These are phyloP conservation scores for Russula foetens DNA, from an alignment of 768 basidiomycete genomes.

Conservation along the genomic window DNA sequence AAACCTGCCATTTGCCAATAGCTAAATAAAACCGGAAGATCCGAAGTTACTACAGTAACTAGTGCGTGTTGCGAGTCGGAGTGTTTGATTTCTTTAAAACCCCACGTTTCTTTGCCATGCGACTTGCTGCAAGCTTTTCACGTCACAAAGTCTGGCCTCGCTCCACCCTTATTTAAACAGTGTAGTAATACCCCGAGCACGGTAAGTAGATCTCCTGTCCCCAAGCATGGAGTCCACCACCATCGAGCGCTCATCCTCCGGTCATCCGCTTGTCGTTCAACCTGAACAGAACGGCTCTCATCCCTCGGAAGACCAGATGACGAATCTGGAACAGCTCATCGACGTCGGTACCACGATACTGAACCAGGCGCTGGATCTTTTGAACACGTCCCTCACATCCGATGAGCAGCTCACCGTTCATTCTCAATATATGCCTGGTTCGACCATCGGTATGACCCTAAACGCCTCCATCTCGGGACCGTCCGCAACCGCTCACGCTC, in stretches of 20 bases:
- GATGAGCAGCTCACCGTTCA: constrained; percentile 62
- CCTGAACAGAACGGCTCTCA: constrained; percentile 5
- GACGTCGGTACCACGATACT: constrained; percentile 61
- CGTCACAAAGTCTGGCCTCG: not conserved
- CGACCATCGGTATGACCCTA: constrained; percentile 61
- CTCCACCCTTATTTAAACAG: not conserved
- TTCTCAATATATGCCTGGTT: constrained; percentile 77
- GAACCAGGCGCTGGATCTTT: constrained; percentile 62
- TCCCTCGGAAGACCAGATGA: constrained; percentile 19
- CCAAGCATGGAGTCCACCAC: not conserved
- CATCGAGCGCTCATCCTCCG: not conserved
- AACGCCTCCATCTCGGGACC: not conserved
- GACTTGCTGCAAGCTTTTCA: not conserved
- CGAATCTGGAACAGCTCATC: constrained; percentile 44
- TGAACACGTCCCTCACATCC: constrained; percentile 54
- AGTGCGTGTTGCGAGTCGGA: not conserved
- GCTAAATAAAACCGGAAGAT: no score
- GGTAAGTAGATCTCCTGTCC: not conserved
- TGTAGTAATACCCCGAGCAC: not conserved
- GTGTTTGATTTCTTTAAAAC: not conserved
- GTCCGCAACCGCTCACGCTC: not conserved
- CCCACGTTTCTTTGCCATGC: constrained; percentile 1
- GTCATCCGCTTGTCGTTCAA: not conserved
- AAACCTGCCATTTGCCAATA: no score
- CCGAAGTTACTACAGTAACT: not conserved